Conservation (phyloP, 2,329 filamentous ascomycete genomes). For the Teratosphaeria pseudoeucalypti region DNA sequence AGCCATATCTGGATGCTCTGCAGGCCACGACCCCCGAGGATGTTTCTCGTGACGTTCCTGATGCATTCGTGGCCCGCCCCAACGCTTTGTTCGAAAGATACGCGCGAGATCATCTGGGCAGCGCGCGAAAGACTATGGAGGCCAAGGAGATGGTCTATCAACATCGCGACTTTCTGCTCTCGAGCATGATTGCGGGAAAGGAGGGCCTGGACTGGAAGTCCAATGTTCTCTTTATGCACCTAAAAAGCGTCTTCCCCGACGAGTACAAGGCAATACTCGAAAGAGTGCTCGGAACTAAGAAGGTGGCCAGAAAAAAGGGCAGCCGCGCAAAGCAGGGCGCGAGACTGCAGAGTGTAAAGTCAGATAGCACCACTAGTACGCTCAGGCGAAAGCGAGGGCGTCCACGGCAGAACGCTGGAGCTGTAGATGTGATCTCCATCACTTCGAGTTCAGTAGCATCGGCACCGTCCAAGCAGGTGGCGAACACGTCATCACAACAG, state of each 20-base stretch:
- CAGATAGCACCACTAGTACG: constrained; percentile 12
- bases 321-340: not conserved
- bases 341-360: constrained; percentile 9
- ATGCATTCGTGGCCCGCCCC: constrained; percentile 12
- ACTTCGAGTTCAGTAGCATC: constrained; percentile 8
- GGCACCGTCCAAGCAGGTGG: not conserved
- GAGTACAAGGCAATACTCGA: constrained; percentile 7
- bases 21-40: too few relatives aligned
- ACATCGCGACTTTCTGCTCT: constrained; percentile 33
- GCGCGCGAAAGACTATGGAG: constrained; percentile 18
- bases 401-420: not conserved
- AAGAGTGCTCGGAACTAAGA: constrained; percentile 6
- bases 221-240: constrained; percentile 32
- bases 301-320: constrained; percentile 1
- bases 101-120: constrained; percentile 12
- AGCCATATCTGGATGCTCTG: too few relatives aligned
- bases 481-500: not conserved
- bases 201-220: constrained; percentile 35
- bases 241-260: constrained; percentile 28
- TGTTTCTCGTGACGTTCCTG: too few relatives aligned
- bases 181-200: constrained; percentile 34
- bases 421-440: constrained; percentile 11
- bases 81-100: constrained; percentile 31
- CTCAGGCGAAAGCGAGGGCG: constrained; percentile 16
- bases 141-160: constrained; percentile 16